phyloP scores from a whole-genome alignment of 306 rosid genomes.

The Vachellia pachyceras region DNA sequence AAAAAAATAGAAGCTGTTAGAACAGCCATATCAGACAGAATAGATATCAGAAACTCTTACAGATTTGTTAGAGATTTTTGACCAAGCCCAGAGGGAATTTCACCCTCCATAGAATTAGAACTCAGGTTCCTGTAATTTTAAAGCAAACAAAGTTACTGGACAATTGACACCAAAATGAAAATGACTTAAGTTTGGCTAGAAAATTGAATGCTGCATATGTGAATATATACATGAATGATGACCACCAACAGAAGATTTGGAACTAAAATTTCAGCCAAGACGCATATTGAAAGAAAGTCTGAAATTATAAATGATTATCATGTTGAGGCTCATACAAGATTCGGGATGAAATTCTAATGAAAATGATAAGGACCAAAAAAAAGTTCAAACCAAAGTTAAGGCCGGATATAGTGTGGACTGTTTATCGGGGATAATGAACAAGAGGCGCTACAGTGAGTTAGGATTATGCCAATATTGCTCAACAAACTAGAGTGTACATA shows the following conservation, averaged over 20 bases:
- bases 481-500: constrained; percentile 1
- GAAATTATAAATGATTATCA: constrained; percentile 5
- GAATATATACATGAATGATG: background rate
- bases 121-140: constrained; percentile 77
- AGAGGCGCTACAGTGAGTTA: background rate
- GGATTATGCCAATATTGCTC: constrained; percentile 21
- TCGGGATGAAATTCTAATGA: constrained; percentile 17
- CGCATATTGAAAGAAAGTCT: constrained; percentile 15
- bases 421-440: constrained; percentile 4
- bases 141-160: constrained; percentile 22
- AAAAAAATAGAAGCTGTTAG: background rate
- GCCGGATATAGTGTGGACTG: background rate
- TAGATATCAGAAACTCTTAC: constrained; percentile 59
- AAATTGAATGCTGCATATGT: constrained; percentile 10
- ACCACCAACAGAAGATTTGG: background rate
- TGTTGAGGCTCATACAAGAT: constrained; percentile 7
- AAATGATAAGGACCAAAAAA: background rate
- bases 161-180: constrained; percentile 17
- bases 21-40: constrained; percentile 26
- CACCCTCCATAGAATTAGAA: constrained; percentile 78
- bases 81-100: constrained; percentile 73
- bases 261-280: constrained; percentile 31
- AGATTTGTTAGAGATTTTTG: constrained; percentile 69
- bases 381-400: background rate
- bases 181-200: constrained; percentile 3